These are phyloP conservation scores for Secale cereale DNA, from an alignment of 176 grass and related monocot genomes.

Conservation along the genomic window DNA sequence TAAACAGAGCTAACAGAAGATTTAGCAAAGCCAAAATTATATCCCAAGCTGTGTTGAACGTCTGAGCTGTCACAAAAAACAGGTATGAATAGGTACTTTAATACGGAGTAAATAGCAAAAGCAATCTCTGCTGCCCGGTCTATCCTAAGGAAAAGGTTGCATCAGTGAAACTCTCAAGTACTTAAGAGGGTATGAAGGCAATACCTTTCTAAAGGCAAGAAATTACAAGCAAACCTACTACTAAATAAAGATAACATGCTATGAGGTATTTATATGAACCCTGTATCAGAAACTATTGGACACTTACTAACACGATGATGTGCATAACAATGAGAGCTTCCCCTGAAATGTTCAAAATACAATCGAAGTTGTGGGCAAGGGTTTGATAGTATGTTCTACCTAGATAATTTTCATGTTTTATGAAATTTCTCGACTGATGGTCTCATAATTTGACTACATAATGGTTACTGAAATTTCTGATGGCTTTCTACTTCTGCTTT, in stretches of 20 bases:
- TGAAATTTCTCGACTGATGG: not conserved
- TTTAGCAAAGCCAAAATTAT: slow-evolving; percentile 1
- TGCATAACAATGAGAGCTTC: not conserved
- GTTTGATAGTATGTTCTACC: not conserved
- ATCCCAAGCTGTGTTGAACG: slow-evolving; percentile 27
- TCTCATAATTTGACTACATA: not conserved
- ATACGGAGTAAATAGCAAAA: not conserved
- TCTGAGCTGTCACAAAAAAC: slow-evolving; percentile 85
- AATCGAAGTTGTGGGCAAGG: not conserved
- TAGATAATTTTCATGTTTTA: not conserved
- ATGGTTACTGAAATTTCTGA: slow-evolving; percentile 8
- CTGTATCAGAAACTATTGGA: not conserved
- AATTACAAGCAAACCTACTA: not conserved
- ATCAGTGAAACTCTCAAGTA: not conserved
- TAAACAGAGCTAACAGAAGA: not conserved
- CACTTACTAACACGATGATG: not conserved
- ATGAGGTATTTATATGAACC: not conserved
- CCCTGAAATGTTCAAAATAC: not conserved
- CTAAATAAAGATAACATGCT: not conserved
- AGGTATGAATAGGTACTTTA: slow-evolving; percentile 35
- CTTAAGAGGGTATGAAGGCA: not conserved
- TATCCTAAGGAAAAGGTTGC: slow-evolving; percentile 1
- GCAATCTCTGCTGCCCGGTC: not conserved
- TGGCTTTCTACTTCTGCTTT: not conserved
- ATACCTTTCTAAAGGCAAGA: not conserved